Conservation (phyloP, 2,329 filamentous ascomycete species). For the Microdochium nivale region DNA sequence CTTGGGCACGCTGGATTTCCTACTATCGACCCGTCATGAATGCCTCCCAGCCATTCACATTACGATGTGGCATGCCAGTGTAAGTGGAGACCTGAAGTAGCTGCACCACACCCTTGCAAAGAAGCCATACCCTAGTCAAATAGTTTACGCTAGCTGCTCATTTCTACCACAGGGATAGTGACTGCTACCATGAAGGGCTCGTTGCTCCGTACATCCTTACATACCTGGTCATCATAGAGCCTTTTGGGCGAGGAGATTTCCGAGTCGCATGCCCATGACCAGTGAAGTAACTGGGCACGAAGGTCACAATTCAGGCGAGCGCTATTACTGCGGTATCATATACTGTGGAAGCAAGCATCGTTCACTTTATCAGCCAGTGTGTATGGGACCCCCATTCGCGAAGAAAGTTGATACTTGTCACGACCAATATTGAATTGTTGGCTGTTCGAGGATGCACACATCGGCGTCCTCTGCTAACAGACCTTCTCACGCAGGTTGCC, state of each 20-base stretch:
- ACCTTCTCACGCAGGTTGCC: too few relatives aligned
- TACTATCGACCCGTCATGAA: neutral
- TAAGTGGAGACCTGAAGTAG: neutral
- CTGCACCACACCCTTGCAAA: neutral
- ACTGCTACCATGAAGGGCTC: neutral
- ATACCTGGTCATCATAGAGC: neutral
- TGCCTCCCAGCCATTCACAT: neutral
- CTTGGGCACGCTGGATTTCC: too few relatives aligned
- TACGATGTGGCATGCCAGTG: neutral
- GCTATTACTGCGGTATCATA: too few relatives aligned
- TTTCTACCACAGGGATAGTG: neutral
- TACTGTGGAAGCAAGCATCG: too few relatives aligned
- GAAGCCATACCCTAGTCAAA: neutral
- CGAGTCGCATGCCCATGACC: neutral
- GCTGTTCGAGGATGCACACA: too few relatives aligned
- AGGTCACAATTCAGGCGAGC: too few relatives aligned
- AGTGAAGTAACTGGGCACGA: too few relatives aligned
- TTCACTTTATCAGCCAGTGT: too few relatives aligned
- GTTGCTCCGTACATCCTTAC: neutral
- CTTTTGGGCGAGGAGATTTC: neutral
- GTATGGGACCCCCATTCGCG: too few relatives aligned
- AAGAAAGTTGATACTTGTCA: too few relatives aligned
- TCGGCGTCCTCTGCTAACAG: too few relatives aligned
- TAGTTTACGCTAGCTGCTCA: neutral
- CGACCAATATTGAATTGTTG: too few relatives aligned